These are phyloP conservation scores for Hemileccinum rubropunctum DNA, from an alignment of 768 basidiomycete species.

Conservation along the genomic window DNA sequence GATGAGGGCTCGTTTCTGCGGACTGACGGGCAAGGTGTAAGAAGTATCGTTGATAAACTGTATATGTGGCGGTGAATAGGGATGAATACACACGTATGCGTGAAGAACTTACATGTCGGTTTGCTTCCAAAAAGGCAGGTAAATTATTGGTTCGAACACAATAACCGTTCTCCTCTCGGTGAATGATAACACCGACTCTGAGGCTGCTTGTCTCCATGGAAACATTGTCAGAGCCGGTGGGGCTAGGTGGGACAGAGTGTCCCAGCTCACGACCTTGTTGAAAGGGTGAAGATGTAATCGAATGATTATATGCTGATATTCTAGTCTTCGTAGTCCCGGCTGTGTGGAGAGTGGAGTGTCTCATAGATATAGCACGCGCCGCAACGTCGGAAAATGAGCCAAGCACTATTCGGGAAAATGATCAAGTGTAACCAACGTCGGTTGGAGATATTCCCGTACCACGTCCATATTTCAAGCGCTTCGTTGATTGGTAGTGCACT, in stretches of 20 bases:
- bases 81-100: background rate
- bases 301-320: constrained; percentile 1
- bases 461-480: constrained; percentile 55
- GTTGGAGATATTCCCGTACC: constrained; percentile 35
- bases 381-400: constrained; percentile 42
- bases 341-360: constrained; percentile 55
- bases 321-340: constrained; percentile 18
- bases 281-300: constrained; percentile 16
- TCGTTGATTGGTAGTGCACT: constrained; percentile 68
- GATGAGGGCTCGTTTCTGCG: constrained; percentile 64
- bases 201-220: constrained; percentile 42
- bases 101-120: constrained; percentile 58
- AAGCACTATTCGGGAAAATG: constrained; percentile 36
- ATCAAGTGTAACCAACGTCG: background rate
- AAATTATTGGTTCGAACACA: constrained; percentile 76
- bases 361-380: constrained; percentile 41
- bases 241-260: constrained; percentile 46
- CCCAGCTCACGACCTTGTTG: constrained; percentile 28
- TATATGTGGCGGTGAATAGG: constrained; percentile 13
- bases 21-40: constrained; percentile 56
- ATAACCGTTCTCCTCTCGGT: constrained; percentile 50
- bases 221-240: constrained; percentile 39
- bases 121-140: constrained; percentile 74
- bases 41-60: constrained; percentile 50
- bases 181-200: constrained; percentile 62